These are phyloP conservation scores for Phytophthora sp. DNA, from an alignment of 352 stramenopile genomes.

Conservation along the genomic window DNA sequence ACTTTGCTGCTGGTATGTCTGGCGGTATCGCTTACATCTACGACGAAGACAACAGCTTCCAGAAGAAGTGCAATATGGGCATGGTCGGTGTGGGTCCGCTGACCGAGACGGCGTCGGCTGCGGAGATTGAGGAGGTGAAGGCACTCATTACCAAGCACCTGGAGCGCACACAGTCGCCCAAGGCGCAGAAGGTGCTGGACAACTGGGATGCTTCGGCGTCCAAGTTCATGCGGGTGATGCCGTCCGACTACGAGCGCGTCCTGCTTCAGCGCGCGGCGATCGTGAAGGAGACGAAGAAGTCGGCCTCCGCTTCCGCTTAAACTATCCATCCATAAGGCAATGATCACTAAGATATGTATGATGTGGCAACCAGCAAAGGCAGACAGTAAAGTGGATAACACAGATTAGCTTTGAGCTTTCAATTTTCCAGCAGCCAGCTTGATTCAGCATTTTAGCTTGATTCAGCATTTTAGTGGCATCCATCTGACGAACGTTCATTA, in stretches of 20 bases:
- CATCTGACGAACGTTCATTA: too few relatives aligned
- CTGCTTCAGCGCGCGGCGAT: constrained; percentile 47
- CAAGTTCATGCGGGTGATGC: constrained; percentile 73
- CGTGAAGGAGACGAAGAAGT: constrained; percentile 40
- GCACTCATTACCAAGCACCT: constrained; percentile 90
- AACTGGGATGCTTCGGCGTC: constrained; percentile 83
- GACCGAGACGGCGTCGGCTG: constrained; percentile 76
- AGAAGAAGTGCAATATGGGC: constrained; percentile 95
- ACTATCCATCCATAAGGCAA: constrained; percentile 3
- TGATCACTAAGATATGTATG: constrained; percentile 27
- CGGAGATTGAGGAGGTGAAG: constrained; percentile 84
- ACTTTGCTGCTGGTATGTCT: constrained; percentile 97
- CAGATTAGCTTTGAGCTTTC: constrained; percentile 2
- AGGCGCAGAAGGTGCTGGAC: constrained; percentile 88
- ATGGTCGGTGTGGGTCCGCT: constrained; percentile 85
- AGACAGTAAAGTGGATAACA: constrained; percentile 10
- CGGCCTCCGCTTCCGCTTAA: constrained; percentile 32
- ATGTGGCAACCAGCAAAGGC: constrained; percentile 9
- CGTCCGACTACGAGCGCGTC: constrained; percentile 70
- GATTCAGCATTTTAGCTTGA: background rate
- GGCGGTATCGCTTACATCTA: constrained; percentile 97
- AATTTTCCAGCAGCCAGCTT: background rate
- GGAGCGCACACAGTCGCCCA: constrained; percentile 86
- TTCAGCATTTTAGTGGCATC: too few relatives aligned
- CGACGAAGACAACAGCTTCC: constrained; percentile 93